A percentile compares a stretch with the other conserved stretches of the same genome.
Conservation (phyloP, 495 filamentous ascomycete species). For the Rostrohypoxylon terebratum region DNA sequence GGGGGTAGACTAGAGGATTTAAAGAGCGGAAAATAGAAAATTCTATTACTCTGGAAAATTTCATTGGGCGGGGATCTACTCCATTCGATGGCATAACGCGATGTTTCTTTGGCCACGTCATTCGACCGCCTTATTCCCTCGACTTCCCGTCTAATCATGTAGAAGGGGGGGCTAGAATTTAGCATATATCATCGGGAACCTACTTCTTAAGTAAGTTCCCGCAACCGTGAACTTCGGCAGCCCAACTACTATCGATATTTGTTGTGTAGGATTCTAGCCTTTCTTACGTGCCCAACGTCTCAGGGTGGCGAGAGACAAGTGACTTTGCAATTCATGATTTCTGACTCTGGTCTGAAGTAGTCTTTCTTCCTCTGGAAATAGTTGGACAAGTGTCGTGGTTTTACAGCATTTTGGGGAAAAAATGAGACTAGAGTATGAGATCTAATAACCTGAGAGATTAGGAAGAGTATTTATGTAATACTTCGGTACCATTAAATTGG, state of each 20-base stretch:
- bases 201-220: slow-evolving; percentile 17
- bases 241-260: slow-evolving; percentile 9
- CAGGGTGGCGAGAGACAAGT: neutral
- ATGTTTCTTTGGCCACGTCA: slow-evolving; percentile 19
- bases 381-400: slow-evolving; percentile 6
- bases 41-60: neutral
- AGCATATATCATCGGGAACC: slow-evolving; percentile 33
- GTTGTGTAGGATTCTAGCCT: slow-evolving; percentile 14
- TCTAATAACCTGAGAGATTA: slow-evolving; percentile 16
- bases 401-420: neutral
- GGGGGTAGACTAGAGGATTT: slow-evolving; percentile 31
- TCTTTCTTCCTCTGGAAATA: slow-evolving; percentile 17
- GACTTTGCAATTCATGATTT: neutral
- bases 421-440: neutral
- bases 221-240: neutral
- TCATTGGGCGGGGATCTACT: slow-evolving; percentile 6
- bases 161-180: neutral
- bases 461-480: slow-evolving; percentile 27
- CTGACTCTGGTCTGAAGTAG: neutral
- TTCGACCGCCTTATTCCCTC: slow-evolving; percentile 8
- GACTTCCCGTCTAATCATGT: slow-evolving; percentile 15
- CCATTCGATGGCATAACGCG: slow-evolving; percentile 17
- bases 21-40: slow-evolving; percentile 27
- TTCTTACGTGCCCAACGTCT: neutral
- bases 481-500: slow-evolving; percentile 31